Percentiles rank a stretch among this genome's conserved stretches.
These are phyloP conservation scores for Backusella morwellensis DNA, from an alignment of 192 early-diverging fungal species.

Conservation along the genomic window DNA sequence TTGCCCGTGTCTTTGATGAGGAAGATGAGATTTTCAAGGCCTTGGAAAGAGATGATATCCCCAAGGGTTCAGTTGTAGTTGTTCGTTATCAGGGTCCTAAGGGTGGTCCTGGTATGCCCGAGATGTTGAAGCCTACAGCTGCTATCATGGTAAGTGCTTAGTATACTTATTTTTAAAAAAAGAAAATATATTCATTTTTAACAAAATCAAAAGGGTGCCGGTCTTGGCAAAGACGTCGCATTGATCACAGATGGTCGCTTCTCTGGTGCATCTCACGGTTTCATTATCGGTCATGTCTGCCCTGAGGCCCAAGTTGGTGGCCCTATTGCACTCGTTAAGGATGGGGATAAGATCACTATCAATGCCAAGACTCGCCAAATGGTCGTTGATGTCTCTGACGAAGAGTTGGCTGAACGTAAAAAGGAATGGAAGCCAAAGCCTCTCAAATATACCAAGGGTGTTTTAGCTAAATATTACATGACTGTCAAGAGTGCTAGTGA, in stretches of 20 bases:
- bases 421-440: conserved; percentile 78
- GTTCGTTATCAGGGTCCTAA: conserved; percentile 98
- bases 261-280: conserved; percentile 97
- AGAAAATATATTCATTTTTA: not conserved
- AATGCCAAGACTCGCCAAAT: conserved; percentile 80
- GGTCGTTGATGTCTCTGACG: conserved; percentile 73
- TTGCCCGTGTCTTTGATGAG: conserved; percentile 89
- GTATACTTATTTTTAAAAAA: not conserved
- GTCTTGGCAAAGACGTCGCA: conserved; percentile 94
- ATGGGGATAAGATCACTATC: conserved; percentile 90
- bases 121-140: conserved; percentile 95
- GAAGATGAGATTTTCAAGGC: conserved; percentile 91
- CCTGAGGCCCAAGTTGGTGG: conserved; percentile 98
- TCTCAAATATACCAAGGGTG: conserved; percentile 79
- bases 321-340: conserved; percentile 85
- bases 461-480: conserved; percentile 89
- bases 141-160: conserved; percentile 75
- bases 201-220: conserved; percentile 66
- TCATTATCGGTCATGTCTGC: conserved; percentile 98
- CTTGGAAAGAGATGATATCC: conserved; percentile 81
- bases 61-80: conserved; percentile 88
- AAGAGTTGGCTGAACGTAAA: conserved; percentile 69
- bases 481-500: conserved; percentile 73
- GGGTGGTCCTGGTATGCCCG: conserved; percentile 99
- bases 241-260: conserved; percentile 98